phyloP scores from a whole-genome alignment of 2,329 filamentous ascomycete genomes.

The Zymoseptoria tritici region DNA sequence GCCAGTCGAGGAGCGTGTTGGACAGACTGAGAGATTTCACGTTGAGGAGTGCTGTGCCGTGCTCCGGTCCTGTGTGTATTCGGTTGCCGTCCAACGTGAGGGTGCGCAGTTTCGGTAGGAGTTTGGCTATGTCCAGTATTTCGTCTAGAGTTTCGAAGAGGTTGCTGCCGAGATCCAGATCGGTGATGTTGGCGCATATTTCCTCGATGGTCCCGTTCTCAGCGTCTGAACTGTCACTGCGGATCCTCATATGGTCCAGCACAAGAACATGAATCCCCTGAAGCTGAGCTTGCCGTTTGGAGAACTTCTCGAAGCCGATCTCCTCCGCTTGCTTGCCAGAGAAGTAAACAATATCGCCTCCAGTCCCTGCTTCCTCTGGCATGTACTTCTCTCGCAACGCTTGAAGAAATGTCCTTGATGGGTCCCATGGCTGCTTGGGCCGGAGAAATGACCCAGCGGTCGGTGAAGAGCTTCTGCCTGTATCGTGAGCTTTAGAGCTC shows the following conservation, averaged over 20 bases:
- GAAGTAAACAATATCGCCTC: conserved; percentile 57
- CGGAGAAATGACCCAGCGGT: conserved; percentile 83
- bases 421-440: conserved; percentile 62
- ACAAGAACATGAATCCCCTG: conserved; percentile 73
- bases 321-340: conserved; percentile 81
- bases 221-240: conserved; percentile 9
- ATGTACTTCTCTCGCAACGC: conserved; percentile 82
- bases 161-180: conserved; percentile 81
- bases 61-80: conserved; percentile 32
- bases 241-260: conserved; percentile 67
- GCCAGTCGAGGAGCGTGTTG: conserved; percentile 38
- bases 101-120: conserved; percentile 55
- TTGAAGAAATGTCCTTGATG: conserved; percentile 64
- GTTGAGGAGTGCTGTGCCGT: neutral
- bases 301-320: conserved; percentile 90
- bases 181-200: conserved; percentile 53
- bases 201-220: conserved; percentile 44
- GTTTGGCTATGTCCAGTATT: conserved; percentile 62
- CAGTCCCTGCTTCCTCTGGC: conserved; percentile 30
- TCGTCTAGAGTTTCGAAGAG: conserved; percentile 62
- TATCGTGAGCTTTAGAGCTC: conserved; percentile 21
- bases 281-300: conserved; percentile 67
- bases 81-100: conserved; percentile 55
- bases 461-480: conserved; percentile 55
- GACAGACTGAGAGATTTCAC: conserved; percentile 39